phyloP scores from a whole-genome alignment of 164 flowering plant genomes.

The Piper longum region DNA sequence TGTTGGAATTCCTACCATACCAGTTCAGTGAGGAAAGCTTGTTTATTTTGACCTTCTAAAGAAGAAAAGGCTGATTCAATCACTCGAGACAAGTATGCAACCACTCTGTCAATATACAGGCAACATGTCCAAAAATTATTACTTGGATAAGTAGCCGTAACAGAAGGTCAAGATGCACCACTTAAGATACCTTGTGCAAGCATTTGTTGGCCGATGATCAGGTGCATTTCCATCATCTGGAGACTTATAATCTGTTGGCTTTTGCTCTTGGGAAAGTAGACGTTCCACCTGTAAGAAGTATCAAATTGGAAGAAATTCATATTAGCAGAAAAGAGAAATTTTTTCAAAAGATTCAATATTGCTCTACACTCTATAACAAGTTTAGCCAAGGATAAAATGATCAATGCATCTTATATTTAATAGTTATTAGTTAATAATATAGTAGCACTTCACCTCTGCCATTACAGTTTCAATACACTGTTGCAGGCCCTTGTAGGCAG shows the following conservation, averaged over 20 bases:
- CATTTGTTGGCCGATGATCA: constrained; percentile 97
- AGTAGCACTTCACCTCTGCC: constrained; percentile 60
- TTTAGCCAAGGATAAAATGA: too few species aligned
- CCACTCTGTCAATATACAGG: constrained; percentile 47
- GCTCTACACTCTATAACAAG: too few species aligned
- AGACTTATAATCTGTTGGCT: constrained; percentile 75
- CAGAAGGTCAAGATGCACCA: not conserved
- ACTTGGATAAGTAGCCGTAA: not conserved
- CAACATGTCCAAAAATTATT: not conserved
- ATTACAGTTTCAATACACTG: constrained; percentile 96
- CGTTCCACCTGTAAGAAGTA: constrained; percentile 65
- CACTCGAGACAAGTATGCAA: constrained; percentile 91
- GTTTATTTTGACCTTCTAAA: constrained; percentile 91
- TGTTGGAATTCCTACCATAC: constrained; percentile 21
- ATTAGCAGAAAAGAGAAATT: not conserved
- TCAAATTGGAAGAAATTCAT: not conserved
- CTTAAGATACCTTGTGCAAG: constrained; percentile 66
- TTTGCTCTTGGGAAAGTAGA: constrained; percentile 82
- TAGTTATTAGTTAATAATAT: not conserved
- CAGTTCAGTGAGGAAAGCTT: constrained; percentile 92
- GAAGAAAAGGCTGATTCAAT: constrained; percentile 95
- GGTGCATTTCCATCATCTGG: constrained; percentile 93
- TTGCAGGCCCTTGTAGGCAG: constrained; percentile 96
- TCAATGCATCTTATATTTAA: too few species aligned
- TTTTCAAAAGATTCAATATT: not conserved